Conservation (phyloP, 139 green algal genomes). For the Deuterostichococcus epilithicus region DNA sequence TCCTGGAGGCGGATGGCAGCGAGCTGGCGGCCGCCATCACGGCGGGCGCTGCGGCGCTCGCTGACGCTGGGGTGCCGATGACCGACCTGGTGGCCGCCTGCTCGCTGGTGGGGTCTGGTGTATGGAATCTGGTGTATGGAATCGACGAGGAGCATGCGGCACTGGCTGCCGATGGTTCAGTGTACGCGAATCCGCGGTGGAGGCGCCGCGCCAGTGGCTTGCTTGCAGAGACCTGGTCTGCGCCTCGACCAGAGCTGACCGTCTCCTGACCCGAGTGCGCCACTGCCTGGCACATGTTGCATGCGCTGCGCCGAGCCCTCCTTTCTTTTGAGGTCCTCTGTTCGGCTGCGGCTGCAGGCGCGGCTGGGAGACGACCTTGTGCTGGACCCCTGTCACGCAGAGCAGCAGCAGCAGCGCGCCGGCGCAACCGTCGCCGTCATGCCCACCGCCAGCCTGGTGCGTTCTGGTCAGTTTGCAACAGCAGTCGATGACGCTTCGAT, state of each 20-base stretch:
- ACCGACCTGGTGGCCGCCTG: slow-evolving; percentile 61
- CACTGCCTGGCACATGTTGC: too few relatives aligned
- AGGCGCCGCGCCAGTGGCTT: too few relatives aligned
- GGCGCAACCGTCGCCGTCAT: background rate
- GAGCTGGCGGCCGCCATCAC: slow-evolving; percentile 49
- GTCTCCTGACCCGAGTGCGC: too few relatives aligned
- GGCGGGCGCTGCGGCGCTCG: slow-evolving; percentile 62
- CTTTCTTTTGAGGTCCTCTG: background rate
- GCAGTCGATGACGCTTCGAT: background rate
- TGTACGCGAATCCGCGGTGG: too few relatives aligned
- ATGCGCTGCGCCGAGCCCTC: too few relatives aligned
- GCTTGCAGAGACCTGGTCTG: too few relatives aligned
- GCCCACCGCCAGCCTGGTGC: too few relatives aligned
- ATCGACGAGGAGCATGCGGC: too few relatives aligned
- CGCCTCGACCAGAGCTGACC: too few relatives aligned
- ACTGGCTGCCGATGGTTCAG: too few relatives aligned
- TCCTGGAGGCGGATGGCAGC: slow-evolving; percentile 66
- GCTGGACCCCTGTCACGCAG: background rate
- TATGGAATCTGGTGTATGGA: too few relatives aligned
- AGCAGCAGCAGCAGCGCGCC: background rate
- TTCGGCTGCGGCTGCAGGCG: background rate
- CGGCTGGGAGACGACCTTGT: background rate
- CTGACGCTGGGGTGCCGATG: slow-evolving; percentile 70
- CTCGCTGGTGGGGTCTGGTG: slow-evolving; percentile 37
- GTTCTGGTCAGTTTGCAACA: too few relatives aligned